Evolutionary conservation across 345 rosid genomes (phyloP), one percentile per base, ranked within the genome.

Genomic region (Tarenaya hassleriana): DNA sequence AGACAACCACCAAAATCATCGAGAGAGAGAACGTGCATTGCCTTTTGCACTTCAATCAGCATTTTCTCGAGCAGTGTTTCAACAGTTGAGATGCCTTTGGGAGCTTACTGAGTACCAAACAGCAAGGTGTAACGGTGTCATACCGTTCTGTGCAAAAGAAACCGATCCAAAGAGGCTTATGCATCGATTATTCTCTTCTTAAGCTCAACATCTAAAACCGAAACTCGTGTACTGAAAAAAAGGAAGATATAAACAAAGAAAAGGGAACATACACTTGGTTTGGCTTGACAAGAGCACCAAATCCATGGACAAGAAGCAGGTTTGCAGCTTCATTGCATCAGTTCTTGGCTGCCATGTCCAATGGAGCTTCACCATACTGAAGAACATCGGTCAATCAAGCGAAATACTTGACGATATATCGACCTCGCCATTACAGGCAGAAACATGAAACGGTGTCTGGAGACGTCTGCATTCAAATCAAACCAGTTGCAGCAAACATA

Each of bases 271-370:
- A 86, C 99, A 3, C 67, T 55, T 57, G 97, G 97, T 80, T 72
- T 82, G 64, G 97, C 91, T 80, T 86, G 43, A 86, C 52, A 58
- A 69, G 63, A 72, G 99, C 94, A 71, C 99, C 96, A 64, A 62
- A 80, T n/a, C n/a, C n/a, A n/a, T n/a, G n/a, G 68, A 74, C 80
- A 55, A 94, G 92, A 34, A 88, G 96, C 19, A 88, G 63, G 55
- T 56, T 67, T 0, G 88, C 87, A 70, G 95, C 91, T 58, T 94
- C 92, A 29, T 65, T 77, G 68, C 95, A 75, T 21, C 99, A 97
- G 47, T 86, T 94, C 84, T 94, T 94, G 24, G 95, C 95, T 21
- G 96, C 97, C 97, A 94, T 94, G 69, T 94, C 97, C 79, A 94
- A 75, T 8, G 99, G 97, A 69, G 97, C 88, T 69, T 94, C 99